Percentiles rank a stretch among this genome's conserved stretches.
These are phyloP conservation scores for Torulaspora globosa DNA, from an alignment of 1,139 yeast genomes.

Conservation along the genomic window DNA sequence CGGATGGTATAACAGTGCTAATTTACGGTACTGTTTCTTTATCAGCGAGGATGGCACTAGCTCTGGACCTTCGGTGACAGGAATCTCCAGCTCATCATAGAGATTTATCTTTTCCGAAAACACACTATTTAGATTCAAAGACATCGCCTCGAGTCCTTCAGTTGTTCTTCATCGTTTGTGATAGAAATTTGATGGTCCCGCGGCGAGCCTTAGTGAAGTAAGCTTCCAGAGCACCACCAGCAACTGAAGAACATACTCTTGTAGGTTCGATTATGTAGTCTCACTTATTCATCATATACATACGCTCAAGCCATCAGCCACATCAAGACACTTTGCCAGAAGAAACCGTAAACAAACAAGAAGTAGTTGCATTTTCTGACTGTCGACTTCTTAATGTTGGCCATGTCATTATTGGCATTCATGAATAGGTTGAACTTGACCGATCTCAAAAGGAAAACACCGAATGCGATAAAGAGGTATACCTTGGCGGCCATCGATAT, in stretches of 20 bases:
- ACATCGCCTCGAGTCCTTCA: neutral
- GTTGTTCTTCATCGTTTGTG: neutral
- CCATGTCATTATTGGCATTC: conserved; percentile 49
- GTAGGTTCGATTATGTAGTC: neutral
- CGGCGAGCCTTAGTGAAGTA: too few species aligned
- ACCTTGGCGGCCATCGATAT: conserved; percentile 42
- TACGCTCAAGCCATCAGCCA: conserved; percentile 46
- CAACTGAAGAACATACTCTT: neutral
- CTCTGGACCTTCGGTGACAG: conserved; percentile 2
- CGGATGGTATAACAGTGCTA: conserved; percentile 85
- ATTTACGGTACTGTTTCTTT: conserved; percentile 81
- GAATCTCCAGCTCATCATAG: conserved; percentile 23
- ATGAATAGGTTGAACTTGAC: conserved; percentile 72
- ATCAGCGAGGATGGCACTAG: conserved; percentile 41
- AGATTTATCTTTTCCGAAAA: conserved; percentile 16
- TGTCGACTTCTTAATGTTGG: conserved; percentile 59
- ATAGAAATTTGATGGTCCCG: too few species aligned
- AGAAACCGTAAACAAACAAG: conserved; percentile 78
- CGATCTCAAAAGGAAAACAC: conserved; percentile 77
- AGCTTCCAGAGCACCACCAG: neutral
- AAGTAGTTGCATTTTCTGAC: conserved; percentile 83
- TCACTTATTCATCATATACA: neutral
- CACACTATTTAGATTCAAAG: conserved; percentile 7
- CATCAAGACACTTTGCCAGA: conserved; percentile 64
- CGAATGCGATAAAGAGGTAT: conserved; percentile 51